phyloP scores from a whole-genome alignment of 1,284 basidiomycete species.

The Cystobasidiaceae sp. region DNA sequence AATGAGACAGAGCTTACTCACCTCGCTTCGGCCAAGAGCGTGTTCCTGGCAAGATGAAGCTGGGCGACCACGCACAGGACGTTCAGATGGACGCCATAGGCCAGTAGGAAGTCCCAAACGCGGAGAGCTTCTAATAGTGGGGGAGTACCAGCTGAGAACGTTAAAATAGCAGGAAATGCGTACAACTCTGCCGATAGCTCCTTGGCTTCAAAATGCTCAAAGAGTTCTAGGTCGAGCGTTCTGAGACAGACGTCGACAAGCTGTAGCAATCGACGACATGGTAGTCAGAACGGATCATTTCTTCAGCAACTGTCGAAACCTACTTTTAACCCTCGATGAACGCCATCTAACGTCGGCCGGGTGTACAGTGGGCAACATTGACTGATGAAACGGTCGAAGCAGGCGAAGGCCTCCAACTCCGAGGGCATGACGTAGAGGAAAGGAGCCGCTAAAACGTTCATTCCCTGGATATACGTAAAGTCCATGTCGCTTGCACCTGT shows the following conservation, averaged over 20 bases:
- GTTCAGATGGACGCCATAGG: conserved; percentile 92
- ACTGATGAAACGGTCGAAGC: conserved; percentile 92
- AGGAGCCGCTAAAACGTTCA: conserved; percentile 96
- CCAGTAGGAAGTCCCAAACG: conserved; percentile 94
- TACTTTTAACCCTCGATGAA: conserved; percentile 87
- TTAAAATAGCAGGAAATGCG: conserved; percentile 92
- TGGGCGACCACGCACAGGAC: conserved; percentile 95
- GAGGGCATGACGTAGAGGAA: conserved; percentile 94
- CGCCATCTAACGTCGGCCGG: conserved; percentile 88
- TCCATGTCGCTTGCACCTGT: conserved; percentile 28
- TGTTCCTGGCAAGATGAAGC: conserved; percentile 77
- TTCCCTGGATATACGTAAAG: conserved; percentile 91
- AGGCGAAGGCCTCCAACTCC: conserved; percentile 92
- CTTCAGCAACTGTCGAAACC: conserved; percentile 37
- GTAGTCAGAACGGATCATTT: neutral
- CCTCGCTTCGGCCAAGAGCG: conserved; percentile 69
- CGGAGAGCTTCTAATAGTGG: conserved; percentile 88
- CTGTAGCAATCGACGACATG: conserved; percentile 49
- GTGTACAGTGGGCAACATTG: conserved; percentile 88
- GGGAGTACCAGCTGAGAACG: conserved; percentile 91
- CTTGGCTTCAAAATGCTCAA: conserved; percentile 71
- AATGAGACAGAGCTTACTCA: neutral
- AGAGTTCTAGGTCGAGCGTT: conserved; percentile 82
- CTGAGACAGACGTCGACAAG: conserved; percentile 85
- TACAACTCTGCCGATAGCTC: conserved; percentile 97